phyloP scores from a whole-genome alignment of 768 basidiomycete species.

The Favolaschia claudopus region DNA sequence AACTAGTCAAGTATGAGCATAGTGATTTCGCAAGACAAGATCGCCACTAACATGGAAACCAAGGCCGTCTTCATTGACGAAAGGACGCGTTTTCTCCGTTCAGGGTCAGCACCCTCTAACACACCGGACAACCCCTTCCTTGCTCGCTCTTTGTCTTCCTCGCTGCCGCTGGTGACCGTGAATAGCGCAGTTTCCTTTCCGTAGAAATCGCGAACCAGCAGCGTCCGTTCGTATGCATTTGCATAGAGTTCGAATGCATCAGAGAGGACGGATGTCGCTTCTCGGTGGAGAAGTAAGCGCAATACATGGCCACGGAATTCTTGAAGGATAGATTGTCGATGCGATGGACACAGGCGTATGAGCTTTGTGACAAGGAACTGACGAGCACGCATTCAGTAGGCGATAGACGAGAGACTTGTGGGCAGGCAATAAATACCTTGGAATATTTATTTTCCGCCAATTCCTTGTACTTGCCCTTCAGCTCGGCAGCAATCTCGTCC shows the following conservation, averaged over 20 bases:
- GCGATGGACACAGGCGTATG: slow-evolving; percentile 74
- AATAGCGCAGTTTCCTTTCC: slow-evolving; percentile 88
- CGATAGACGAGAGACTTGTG: not conserved
- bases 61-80: slow-evolving; percentile 77
- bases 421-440: slow-evolving; percentile 57
- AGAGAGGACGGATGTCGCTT: slow-evolving; percentile 83
- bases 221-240: slow-evolving; percentile 82
- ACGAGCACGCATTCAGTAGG: not conserved
- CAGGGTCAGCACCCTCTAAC: slow-evolving; percentile 67
- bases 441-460: slow-evolving; percentile 90
- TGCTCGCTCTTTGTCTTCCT: slow-evolving; percentile 67
- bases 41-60: slow-evolving; percentile 66
- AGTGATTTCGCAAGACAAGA: not conserved
- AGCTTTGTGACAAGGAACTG: slow-evolving; percentile 87
- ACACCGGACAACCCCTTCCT: slow-evolving; percentile 75
- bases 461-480: slow-evolving; percentile 80
- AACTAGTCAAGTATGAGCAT: slow-evolving; percentile 51
- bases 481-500: slow-evolving; percentile 81
- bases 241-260: slow-evolving; percentile 90
- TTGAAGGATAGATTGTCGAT: slow-evolving; percentile 76
- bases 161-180: slow-evolving; percentile 58
- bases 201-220: slow-evolving; percentile 88
- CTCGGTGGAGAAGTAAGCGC: slow-evolving; percentile 81
- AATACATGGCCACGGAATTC: slow-evolving; percentile 83
- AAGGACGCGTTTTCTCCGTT: slow-evolving; percentile 73